Evolutionary conservation across 257 asterid genomes (phyloP).

Genomic region (Thymus quinquecostatus): DNA sequence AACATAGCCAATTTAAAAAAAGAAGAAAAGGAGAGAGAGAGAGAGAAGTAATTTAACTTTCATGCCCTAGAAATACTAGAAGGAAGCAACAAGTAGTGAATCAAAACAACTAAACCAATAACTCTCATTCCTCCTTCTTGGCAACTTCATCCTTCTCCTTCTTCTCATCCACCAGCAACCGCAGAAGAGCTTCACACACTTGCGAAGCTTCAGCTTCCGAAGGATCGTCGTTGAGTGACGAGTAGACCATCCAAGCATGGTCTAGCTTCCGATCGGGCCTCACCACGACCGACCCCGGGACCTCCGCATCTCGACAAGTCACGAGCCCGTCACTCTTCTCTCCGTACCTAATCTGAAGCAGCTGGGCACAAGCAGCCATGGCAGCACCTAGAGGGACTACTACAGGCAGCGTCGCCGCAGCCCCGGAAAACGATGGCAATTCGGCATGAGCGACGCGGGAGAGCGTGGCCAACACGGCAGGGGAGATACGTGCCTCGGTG

Average conservation of each 20-base stretch:
- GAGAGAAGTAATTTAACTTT: constrained; percentile 16
- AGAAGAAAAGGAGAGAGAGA: not conserved
- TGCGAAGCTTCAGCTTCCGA: constrained; percentile 84
- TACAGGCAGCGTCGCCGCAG: constrained; percentile 70
- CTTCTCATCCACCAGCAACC: constrained; percentile 68
- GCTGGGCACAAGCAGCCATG: constrained; percentile 98
- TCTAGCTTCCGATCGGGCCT: constrained; percentile 82
- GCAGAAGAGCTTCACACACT: constrained; percentile 90
- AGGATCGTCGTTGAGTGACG: constrained; percentile 71
- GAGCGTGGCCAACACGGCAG: constrained; percentile 82
- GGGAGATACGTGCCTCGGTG: constrained; percentile 90
- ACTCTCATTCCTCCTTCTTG: constrained; percentile 51
- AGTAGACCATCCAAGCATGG: constrained; percentile 99
- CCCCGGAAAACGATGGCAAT: constrained; percentile 60
- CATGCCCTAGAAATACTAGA: constrained; percentile 13
- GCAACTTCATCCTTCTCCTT: constrained; percentile 53
- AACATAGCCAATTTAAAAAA: not conserved
- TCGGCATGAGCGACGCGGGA: constrained; percentile 97
- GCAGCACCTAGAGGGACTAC: constrained; percentile 97
- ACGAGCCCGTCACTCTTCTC: constrained; percentile 97
- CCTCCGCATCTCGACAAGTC: constrained; percentile 96
- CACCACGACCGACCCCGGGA: constrained; percentile 88
- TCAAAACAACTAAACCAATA: not conserved
- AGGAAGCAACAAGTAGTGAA: constrained; percentile 6
- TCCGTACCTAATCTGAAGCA: constrained; percentile 86